Conservation (phyloP, 2,329 filamentous ascomycete species). For the Juglanconis oblonga region DNA sequence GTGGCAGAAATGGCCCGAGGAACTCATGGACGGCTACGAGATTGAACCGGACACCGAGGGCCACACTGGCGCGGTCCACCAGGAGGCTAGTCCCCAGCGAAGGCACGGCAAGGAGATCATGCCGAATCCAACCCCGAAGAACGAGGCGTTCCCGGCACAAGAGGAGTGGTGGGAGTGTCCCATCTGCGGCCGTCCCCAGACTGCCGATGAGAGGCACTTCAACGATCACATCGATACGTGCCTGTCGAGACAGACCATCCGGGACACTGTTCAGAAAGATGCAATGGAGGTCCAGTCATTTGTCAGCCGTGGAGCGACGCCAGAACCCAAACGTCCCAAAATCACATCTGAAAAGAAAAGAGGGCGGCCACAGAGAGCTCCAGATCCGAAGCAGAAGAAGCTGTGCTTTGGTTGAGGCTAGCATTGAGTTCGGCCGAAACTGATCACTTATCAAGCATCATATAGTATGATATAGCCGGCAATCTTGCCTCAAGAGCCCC, state of each 20-base stretch:
- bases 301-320: constrained; percentile 28
- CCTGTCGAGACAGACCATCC: constrained; percentile 81
- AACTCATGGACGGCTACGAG: constrained; percentile 45
- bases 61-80: constrained; percentile 53
- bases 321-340: constrained; percentile 36
- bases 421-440: not conserved
- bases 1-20: constrained; percentile 69
- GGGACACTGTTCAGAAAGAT: constrained; percentile 68
- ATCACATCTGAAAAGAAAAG: constrained; percentile 34
- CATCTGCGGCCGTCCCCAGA: constrained; percentile 75
- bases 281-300: constrained; percentile 23
- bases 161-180: constrained; percentile 78
- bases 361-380: constrained; percentile 27
- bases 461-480: not conserved
- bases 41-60: constrained; percentile 35
- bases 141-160: constrained; percentile 27
- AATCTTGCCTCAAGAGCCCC: not conserved
- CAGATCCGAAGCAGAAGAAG: constrained; percentile 49
- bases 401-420: constrained; percentile 47
- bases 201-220: constrained; percentile 71
- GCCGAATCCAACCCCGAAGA: constrained; percentile 45
- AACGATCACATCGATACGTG: constrained; percentile 94
- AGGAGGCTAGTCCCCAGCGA: constrained; percentile 30
- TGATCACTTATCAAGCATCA: too few species aligned
- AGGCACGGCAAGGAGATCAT: constrained; percentile 52